phyloP scores from a whole-genome alignment of 495 filamentous ascomycete genomes.

The Aspergillus saccharolyticus region DNA sequence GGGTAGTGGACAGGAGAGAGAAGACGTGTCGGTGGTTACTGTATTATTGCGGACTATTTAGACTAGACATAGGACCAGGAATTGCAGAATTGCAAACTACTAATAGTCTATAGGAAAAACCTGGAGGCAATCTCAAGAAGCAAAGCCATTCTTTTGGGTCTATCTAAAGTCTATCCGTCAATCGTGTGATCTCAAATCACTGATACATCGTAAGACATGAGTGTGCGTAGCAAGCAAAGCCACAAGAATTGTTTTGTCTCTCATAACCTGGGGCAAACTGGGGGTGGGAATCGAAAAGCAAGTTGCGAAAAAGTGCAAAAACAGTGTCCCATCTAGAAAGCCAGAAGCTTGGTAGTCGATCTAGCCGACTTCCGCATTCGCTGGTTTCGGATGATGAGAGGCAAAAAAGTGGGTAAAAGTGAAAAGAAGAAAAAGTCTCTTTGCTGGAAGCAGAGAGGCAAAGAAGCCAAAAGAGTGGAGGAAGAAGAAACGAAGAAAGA shows the following conservation, averaged over 20 bases:
- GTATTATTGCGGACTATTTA: too few relatives aligned
- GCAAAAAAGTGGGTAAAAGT: background rate
- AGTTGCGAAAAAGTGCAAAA: background rate
- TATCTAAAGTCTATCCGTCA: slow-evolving; percentile 7
- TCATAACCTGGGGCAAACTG: background rate
- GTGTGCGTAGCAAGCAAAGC: slow-evolving; percentile 2
- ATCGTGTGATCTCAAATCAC: slow-evolving; percentile 10
- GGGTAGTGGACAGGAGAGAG: too few relatives aligned
- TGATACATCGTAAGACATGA: slow-evolving; percentile 2
- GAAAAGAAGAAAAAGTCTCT: background rate
- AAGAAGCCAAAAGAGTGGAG: too few relatives aligned
- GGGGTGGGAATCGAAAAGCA: background rate
- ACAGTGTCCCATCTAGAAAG: background rate
- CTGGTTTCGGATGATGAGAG: background rate
- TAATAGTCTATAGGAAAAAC: too few relatives aligned
- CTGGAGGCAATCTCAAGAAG: too few relatives aligned
- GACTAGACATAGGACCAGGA: too few relatives aligned
- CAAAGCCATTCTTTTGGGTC: background rate
- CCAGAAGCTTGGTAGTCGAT: background rate
- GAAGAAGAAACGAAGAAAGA: slow-evolving; percentile 1
- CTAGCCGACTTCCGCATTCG: background rate
- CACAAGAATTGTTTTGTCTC: background rate
- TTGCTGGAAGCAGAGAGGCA: background rate
- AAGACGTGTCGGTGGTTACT: too few relatives aligned
- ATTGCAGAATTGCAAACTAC: too few relatives aligned